A percentile compares a stretch with the other conserved stretches of the same genome.
Conservation (phyloP, 208 protist species). For the Leishmania turanica region DNA sequence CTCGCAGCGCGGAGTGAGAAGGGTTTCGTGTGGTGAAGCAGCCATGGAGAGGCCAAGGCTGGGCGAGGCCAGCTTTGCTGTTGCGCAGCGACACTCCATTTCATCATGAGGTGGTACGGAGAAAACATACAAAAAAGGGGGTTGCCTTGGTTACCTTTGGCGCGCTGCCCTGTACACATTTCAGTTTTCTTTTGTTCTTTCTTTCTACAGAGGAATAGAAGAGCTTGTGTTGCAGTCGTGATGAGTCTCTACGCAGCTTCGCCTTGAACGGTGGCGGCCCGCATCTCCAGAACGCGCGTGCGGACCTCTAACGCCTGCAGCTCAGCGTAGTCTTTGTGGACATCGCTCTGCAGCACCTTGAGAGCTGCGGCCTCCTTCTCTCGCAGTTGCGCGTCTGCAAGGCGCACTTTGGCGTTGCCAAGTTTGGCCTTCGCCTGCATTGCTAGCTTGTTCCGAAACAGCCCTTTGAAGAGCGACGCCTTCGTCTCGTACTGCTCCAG, state of each 20-base stretch:
- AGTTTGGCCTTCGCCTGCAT: slow-evolving; percentile 80
- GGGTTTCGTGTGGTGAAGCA: not conserved
- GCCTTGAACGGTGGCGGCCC: slow-evolving; percentile 39
- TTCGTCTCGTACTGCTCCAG: slow-evolving; percentile 68
- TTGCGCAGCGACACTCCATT: not conserved
- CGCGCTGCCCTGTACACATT: not conserved
- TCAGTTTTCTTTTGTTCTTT: not conserved
- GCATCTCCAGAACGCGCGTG: slow-evolving; percentile 67
- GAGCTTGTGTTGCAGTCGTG: not conserved
- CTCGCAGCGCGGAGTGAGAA: not conserved
- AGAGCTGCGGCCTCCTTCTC: slow-evolving; percentile 54
- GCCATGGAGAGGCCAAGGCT: not conserved
- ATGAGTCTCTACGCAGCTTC: slow-evolving; percentile 2
- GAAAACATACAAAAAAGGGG: not conserved
- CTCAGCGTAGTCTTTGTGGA: slow-evolving; percentile 42
- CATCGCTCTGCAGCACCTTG: slow-evolving; percentile 34
- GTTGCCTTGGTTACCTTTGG: not conserved
- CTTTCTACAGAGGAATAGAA: not conserved
- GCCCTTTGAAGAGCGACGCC: slow-evolving; percentile 52
- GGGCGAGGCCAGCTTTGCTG: not conserved
- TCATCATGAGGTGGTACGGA: not conserved
- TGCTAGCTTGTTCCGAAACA: slow-evolving; percentile 77
- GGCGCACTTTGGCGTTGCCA: slow-evolving; percentile 76
- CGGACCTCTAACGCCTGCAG: slow-evolving; percentile 58
- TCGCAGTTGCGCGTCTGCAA: slow-evolving; percentile 67